phyloP scores from a whole-genome alignment of 2,329 filamentous ascomycete genomes.

The Pseudogymnoascus destructans region DNA sequence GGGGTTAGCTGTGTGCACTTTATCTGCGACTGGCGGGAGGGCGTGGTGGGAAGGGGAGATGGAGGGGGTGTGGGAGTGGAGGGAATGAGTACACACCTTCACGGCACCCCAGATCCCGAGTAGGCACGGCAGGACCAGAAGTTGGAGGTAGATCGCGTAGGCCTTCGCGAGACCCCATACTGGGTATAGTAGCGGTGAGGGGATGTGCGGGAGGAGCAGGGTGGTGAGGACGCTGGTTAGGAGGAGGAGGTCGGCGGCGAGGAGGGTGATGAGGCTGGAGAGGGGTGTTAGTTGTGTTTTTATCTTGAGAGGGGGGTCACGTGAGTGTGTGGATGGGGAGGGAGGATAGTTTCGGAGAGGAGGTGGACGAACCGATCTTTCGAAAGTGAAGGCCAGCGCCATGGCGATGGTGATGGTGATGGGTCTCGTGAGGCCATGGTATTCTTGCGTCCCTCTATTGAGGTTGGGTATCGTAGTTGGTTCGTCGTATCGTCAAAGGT shows the following conservation, averaged over 20 bases:
- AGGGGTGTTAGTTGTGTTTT: neutral
- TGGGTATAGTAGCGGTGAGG: constrained; percentile 11
- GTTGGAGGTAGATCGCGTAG: constrained; percentile 29
- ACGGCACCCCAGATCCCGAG: constrained; percentile 32
- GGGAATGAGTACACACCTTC: constrained; percentile 27
- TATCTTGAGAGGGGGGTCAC: neutral
- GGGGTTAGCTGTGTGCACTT: neutral
- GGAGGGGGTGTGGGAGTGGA: constrained; percentile 16
- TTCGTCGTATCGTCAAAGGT: neutral
- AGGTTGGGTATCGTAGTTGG: neutral
- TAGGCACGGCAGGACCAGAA: constrained; percentile 29
- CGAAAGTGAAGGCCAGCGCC: neutral
- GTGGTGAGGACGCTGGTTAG: constrained; percentile 22
- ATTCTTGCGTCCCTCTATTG: neutral
- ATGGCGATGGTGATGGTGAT: neutral
- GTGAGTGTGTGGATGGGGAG: neutral
- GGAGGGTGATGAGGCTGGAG: constrained; percentile 14
- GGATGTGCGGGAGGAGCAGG: constrained; percentile 23
- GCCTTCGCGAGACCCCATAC: constrained; percentile 21
- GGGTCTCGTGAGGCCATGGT: neutral
- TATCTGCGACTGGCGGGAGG: neutral
- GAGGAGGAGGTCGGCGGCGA: constrained; percentile 22
- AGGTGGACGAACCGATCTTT: neutral
- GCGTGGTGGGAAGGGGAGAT: neutral
- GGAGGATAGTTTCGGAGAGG: neutral